phyloP scores from a whole-genome alignment of 2,329 filamentous ascomycete genomes.

The Fusarium falciforme region DNA sequence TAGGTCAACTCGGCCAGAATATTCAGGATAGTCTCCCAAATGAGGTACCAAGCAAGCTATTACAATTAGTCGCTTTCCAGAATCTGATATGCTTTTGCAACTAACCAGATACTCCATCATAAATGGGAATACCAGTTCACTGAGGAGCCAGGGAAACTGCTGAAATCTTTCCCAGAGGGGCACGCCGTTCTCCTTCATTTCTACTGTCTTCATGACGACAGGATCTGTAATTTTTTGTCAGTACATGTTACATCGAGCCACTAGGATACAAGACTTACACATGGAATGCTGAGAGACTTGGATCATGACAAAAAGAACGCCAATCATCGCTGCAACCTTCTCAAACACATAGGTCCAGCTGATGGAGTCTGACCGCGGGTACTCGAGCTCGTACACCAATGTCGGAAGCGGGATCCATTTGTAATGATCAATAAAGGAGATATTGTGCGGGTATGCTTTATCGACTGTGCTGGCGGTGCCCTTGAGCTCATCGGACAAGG shows the following conservation, averaged over 20 bases:
- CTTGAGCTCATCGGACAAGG: conserved; percentile 71
- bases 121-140: conserved; percentile 81
- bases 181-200: conserved; percentile 75
- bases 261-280: conserved; percentile 51
- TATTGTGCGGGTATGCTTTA: conserved; percentile 74
- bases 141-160: conserved; percentile 80
- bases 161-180: conserved; percentile 69
- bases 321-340: conserved; percentile 76
- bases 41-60: conserved; percentile 79
- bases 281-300: conserved; percentile 81
- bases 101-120: conserved; percentile 78
- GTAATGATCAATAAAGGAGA: conserved; percentile 73
- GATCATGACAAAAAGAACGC: conserved; percentile 82
- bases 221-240: conserved; percentile 60
- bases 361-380: conserved; percentile 74
- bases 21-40: conserved; percentile 82
- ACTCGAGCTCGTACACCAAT: conserved; percentile 82
- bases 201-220: conserved; percentile 73
- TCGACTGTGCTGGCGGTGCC: conserved; percentile 66
- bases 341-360: conserved; percentile 82
- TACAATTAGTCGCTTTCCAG: not conserved
- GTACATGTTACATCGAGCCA: not conserved
- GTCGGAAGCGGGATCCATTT: conserved; percentile 82
- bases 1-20: conserved; percentile 79
- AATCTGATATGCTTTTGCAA: not conserved